Evolutionary conservation across 129 eudicot genomes (phyloP), one percentile per base, ranked within the genome.

Genomic region (Heracleum sosnowskyi): DNA sequence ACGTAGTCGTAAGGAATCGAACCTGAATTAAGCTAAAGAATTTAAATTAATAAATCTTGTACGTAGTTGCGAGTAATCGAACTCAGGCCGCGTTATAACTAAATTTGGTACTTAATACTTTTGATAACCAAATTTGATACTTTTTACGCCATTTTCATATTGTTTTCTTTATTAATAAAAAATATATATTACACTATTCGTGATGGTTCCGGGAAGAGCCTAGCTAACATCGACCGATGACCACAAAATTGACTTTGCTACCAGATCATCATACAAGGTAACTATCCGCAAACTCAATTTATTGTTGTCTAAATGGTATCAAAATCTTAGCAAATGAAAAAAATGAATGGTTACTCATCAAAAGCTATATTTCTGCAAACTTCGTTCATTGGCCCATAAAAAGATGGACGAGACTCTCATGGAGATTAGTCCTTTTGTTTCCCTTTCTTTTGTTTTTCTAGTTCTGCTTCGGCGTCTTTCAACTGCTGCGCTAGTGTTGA

Each of bases 391-490:
- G 75, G 46, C 29, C 20, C 20, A 29, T 63, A 29, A 22, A 55
- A 55, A 55, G 64, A 55, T 55, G 3, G 68, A n/a, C 33, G 6
- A 9, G 33, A 66, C 72, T 29, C 22, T 64, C 22, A 28, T 75
- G 63, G 64, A 75, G 28, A 75, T 29, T 12, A 24, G 12, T 9
- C 84, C 78, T 84, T 86, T 80, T 86, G 83, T 35, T 88, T 83
- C 74, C 93, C 97, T 83, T 90, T 89, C 33, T 81, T 81, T 62
- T 86, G 83, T 81, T 75, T 92, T 62, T 96, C 99, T 64, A 96
- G 88, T 79, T 96, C 87, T 39, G 86, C 88, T 87, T 92, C 97
- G 60, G 95, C 94, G 36, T 89, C 83, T 73, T 86, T 85, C 81
- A 96, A 86, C 76, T 92, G 90, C 69, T 86, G 83, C 75, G 83